Base-by-base conservation (phyloP, 2,329 filamentous ascomycete species). In the Bipolaris oryzae region DNA sequence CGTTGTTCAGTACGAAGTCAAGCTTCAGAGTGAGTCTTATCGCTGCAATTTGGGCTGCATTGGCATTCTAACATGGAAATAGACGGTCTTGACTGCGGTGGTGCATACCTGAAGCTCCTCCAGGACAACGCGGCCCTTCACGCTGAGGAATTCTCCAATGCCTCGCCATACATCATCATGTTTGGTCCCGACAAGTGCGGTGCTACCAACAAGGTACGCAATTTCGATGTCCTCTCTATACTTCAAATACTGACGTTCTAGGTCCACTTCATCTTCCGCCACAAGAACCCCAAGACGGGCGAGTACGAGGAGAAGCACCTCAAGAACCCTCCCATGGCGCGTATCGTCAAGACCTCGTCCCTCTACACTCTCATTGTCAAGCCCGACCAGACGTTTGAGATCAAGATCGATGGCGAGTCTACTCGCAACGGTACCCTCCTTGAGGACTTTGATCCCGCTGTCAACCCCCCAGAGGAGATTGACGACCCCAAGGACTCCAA, bases 291-390 rank as follows among this genome's bases (percentile, higher is more conserved):
- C 77, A 97, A 96, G 90, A 97, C 92, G 44, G 94, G 94, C 83
- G 92, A 97, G 81, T 99, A 99, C 75, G 94, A 99, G 86, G 95
- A 99, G 90, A 99, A 99, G 89, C 95, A 99, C 82, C 86, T 99
- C 64, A 87, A 86, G 76, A 85, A 85, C 71, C 89, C 94, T 64
- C 93, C 95, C 60, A 85, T 89, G 57, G 93, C 93, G 76, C 90
- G 89, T 77, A 95, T 96, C 73, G 85, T 88, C 82, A 98, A 97
- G 88, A 89, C 91, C 63, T 90, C 91, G 62, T 89, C 94, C 78
- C 89, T 99, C 62, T 99, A 99, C 86, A 98, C 95, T 60, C 85
- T 99, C 71, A 92, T 97, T 71, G 91, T 99, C 76, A 90, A 94
- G 79, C 92, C 93, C 73, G 93, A 99, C 84, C 96, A 98, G 85